Evolutionary conservation across 2,329 filamentous ascomycete species (phyloP).

Genomic region (Thermothelomyces thermophilus): DNA sequence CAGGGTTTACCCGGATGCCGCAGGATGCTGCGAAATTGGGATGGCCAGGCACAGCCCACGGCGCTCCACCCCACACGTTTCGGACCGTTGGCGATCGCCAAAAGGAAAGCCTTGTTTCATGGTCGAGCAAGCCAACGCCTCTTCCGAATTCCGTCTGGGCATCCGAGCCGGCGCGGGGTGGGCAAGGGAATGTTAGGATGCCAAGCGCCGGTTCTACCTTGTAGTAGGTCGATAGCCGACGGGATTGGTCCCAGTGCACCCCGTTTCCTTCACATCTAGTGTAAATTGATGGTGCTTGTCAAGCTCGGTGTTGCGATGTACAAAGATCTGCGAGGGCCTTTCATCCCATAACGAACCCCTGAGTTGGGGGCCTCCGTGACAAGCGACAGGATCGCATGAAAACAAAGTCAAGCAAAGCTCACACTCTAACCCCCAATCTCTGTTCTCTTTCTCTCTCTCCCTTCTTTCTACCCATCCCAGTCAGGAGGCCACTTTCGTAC

Average conservation of each 20-base stretch:
- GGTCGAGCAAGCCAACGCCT: neutral
- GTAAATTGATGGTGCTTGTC: neutral
- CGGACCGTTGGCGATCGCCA: constrained; percentile 9
- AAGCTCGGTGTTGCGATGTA: neutral
- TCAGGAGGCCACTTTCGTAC: too few relatives aligned
- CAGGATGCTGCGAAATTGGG: constrained; percentile 6
- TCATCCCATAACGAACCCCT: neutral
- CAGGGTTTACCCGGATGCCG: neutral
- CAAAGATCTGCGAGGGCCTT: constrained; percentile 5
- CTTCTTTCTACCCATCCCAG: too few relatives aligned
- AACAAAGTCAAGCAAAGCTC: neutral
- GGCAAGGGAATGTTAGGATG: constrained; percentile 1
- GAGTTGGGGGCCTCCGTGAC: neutral
- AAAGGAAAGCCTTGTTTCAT: constrained; percentile 2
- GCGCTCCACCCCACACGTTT: constrained; percentile 7
- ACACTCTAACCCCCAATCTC: neutral
- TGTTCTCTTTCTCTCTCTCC: neutral
- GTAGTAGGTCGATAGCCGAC: too few relatives aligned
- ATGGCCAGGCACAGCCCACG: constrained; percentile 6
- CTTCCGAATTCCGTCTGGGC: constrained; percentile 4
- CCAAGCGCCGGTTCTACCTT: neutral
- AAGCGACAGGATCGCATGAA: neutral
- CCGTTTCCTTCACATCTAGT: neutral
- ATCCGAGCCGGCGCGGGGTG: neutral
- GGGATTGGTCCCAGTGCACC: neutral